Evolutionary conservation across 2,329 filamentous ascomycete species (phyloP).

Genomic region (Sclerotinia sclerotiorum): DNA sequence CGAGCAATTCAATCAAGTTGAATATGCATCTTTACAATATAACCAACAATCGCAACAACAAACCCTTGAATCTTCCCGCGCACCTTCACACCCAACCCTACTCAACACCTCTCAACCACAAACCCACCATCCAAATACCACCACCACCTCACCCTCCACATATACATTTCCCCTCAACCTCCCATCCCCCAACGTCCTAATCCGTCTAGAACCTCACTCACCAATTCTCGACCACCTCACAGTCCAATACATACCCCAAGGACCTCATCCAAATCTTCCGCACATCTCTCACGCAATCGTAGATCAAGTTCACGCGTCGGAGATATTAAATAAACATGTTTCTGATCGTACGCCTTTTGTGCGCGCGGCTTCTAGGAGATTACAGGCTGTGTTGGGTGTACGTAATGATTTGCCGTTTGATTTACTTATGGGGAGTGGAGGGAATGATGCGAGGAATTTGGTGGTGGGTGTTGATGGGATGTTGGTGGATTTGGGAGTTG

Average conservation of each 20-base stretch:
- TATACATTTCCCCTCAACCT: neutral
- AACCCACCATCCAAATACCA: neutral
- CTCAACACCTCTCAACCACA: neutral
- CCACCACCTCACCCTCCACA: neutral
- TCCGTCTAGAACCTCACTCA: neutral
- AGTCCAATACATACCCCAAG: neutral
- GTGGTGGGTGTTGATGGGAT: neutral
- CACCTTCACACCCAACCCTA: neutral
- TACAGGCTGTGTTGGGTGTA: slow-evolving; percentile 34
- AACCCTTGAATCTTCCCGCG: neutral
- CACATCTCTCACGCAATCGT: neutral
- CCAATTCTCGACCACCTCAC: slow-evolving; percentile 4
- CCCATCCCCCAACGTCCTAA: neutral
- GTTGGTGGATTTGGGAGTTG: neutral
- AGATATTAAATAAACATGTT: slow-evolving; percentile 24
- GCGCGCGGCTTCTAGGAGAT: slow-evolving; percentile 22
- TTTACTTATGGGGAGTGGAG: slow-evolving; percentile 15
- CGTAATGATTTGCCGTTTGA: slow-evolving; percentile 31
- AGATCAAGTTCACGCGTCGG: slow-evolving; percentile 6
- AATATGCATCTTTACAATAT: neutral
- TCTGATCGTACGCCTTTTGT: slow-evolving; percentile 28
- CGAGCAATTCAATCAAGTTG: neutral
- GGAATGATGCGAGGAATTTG: slow-evolving; percentile 13
- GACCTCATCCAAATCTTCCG: neutral
- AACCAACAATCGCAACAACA: neutral